Base-by-base conservation (phyloP, 352 stramenopile species). In the Phytopythium sindhum region DNA sequence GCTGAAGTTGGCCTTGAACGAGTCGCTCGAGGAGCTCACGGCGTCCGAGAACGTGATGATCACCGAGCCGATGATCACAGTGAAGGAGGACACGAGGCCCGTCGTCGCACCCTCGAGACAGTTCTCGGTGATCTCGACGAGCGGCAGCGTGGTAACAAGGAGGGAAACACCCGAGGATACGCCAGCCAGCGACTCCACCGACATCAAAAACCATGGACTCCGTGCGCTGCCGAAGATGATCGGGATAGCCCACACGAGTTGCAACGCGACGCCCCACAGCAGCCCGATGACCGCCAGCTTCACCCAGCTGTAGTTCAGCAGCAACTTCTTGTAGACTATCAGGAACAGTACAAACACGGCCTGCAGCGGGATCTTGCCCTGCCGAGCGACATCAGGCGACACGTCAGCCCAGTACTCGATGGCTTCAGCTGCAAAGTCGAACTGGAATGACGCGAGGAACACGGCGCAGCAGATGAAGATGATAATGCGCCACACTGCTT, bases 261-360 rank as follows among this genome's bases (percentile, higher is more conserved):
- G 66, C 14, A 79, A 60, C 0, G 58, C 62, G 15, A 90, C 68
- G 10, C 65, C 68, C 19, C 84, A 51, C 15, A 88, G 31, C 24
- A 90, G 41, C 11, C 68, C 74, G n/a, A 70, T 73, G 10, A 81
- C 65, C 1, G 74, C 81, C 4, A 91, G 69, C 29, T 78, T 80
- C 31, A 87, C 69, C 84, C 84, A 93, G 60, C 77, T 90, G 70
- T 80, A 84, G 64, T 93, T 93, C 44, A 93, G 81, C 45, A 90
- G 56, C 23, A 70, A 78, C 42, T 77, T 63, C 48, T 84, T 81
- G 63, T 80, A 93, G 14, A 74, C 65, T 52, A 86, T 28, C 26
- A 91, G 73, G 41, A 69, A 61, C 23, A 80, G 1, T 12, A 91
- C 69, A 66, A 80, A 67, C 55, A 90, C 64, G 8, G 67, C 45